Conservation (phyloP, 2,329 filamentous ascomycete genomes). For the Colletotrichum caudatum region DNA sequence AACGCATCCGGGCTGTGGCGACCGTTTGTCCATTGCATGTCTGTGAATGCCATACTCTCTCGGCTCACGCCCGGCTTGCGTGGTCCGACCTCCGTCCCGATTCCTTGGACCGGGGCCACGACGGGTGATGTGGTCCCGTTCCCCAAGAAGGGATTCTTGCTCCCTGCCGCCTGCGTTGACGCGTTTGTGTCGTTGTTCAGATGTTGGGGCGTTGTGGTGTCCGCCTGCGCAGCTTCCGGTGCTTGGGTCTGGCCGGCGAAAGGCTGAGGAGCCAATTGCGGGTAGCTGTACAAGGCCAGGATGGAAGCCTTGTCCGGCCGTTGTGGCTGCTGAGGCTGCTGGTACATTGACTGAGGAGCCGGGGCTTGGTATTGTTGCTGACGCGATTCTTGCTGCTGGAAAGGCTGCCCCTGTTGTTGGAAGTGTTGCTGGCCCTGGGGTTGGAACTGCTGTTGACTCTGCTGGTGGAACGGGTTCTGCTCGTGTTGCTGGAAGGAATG, state of each 20-base stretch:
- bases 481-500: conserved; percentile 44
- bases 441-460: conserved; percentile 44
- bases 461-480: conserved; percentile 46
- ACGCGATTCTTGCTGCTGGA: conserved; percentile 44
- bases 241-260: conserved; percentile 47
- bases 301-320: conserved; percentile 79
- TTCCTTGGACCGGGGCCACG: conserved; percentile 28
- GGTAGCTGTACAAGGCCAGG: conserved; percentile 78
- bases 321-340: conserved; percentile 55
- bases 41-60: conserved; percentile 76
- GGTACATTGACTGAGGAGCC: conserved; percentile 49
- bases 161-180: conserved; percentile 51
- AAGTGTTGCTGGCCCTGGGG: conserved; percentile 46
- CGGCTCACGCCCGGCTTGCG: conserved; percentile 66
- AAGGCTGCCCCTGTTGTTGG: conserved; percentile 45
- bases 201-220: conserved; percentile 40
- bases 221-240: conserved; percentile 31
- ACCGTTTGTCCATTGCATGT: conserved; percentile 75
- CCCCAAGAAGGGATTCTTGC: conserved; percentile 69
- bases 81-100: conserved; percentile 41
- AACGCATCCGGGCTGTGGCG: conserved; percentile 85
- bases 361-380: conserved; percentile 46
- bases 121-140: conserved; percentile 45
- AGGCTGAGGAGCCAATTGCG: conserved; percentile 61
- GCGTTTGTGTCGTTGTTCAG: conserved; percentile 12